These are phyloP conservation scores for Erysimum cheiri DNA, from an alignment of 441 rosid genomes.

Conservation along the genomic window DNA sequence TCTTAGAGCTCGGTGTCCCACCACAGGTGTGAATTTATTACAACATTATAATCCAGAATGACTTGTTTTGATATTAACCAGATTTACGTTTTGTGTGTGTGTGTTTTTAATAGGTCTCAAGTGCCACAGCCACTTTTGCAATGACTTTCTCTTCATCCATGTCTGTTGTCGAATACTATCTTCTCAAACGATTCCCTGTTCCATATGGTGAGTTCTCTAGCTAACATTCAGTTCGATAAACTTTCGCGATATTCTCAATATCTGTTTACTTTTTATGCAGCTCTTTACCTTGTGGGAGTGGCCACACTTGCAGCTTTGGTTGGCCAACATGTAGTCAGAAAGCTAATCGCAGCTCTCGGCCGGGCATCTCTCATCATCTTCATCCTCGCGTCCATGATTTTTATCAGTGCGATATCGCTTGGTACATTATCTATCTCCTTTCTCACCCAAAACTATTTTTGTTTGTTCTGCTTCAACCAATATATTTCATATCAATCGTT, in stretches of 20 bases:
- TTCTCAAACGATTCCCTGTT: constrained; percentile 75
- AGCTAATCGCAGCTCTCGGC: constrained; percentile 54
- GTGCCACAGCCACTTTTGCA: constrained; percentile 83
- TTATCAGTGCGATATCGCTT: constrained; percentile 65
- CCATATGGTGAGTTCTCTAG: constrained; percentile 56
- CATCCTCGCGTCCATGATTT: constrained; percentile 70
- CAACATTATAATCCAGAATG: not conserved
- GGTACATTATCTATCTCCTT: constrained; percentile 47
- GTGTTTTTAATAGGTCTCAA: constrained; percentile 58
- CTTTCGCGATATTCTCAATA: not conserved
- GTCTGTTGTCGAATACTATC: constrained; percentile 80
- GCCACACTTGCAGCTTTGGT: constrained; percentile 61
- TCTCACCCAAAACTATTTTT: not conserved
- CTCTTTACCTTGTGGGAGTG: constrained; percentile 60
- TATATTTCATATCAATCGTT: not conserved
- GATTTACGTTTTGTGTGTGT: not conserved
- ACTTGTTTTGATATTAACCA: not conserved
- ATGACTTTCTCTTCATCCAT: constrained; percentile 81
- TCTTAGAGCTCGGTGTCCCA: constrained; percentile 74
- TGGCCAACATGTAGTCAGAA: constrained; percentile 70
- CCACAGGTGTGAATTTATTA: constrained; percentile 53
- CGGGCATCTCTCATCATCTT: constrained; percentile 77
- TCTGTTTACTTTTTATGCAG: constrained; percentile 43
- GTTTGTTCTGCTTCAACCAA: not conserved
- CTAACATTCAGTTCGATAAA: not conserved